phyloP scores from a whole-genome alignment of 2,329 filamentous ascomycete species.

The Dactylellina sp. region DNA sequence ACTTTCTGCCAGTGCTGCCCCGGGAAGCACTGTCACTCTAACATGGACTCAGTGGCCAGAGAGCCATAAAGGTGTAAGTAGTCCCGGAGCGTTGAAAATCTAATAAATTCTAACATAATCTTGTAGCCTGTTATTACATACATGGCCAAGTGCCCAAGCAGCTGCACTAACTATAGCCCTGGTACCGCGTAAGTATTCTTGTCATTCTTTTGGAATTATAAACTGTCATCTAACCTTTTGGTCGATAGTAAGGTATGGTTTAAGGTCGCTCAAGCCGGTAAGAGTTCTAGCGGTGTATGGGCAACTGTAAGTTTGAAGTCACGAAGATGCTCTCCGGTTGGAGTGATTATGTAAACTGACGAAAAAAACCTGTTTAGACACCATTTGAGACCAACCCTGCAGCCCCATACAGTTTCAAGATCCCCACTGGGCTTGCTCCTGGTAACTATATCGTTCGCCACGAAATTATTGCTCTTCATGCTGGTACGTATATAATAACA shows the following conservation, averaged over 20 bases:
- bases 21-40: slow-evolving; percentile 69
- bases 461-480: slow-evolving; percentile 70
- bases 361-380: slow-evolving; percentile 37
- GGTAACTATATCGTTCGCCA: slow-evolving; percentile 72
- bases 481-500: slow-evolving; percentile 59
- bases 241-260: no score
- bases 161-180: slow-evolving; percentile 68
- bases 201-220: no score
- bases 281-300: neutral
- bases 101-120: slow-evolving; percentile 65
- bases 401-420: slow-evolving; percentile 66
- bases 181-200: slow-evolving; percentile 63
- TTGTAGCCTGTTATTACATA: slow-evolving; percentile 69
- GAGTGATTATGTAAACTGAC: no score
- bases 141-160: slow-evolving; percentile 71
- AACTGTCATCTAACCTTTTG: no score
- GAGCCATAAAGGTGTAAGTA: slow-evolving; percentile 60
- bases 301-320: slow-evolving; percentile 36
- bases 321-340: neutral
- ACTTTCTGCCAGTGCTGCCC: slow-evolving; percentile 69
- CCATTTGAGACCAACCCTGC: slow-evolving; percentile 62
- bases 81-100: neutral
- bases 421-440: slow-evolving; percentile 68
- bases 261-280: no score
- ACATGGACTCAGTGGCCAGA: slow-evolving; percentile 69